These are phyloP conservation scores for Mycothermus thermophilus DNA, from an alignment of 495 filamentous ascomycete genomes.

Conservation along the genomic window DNA sequence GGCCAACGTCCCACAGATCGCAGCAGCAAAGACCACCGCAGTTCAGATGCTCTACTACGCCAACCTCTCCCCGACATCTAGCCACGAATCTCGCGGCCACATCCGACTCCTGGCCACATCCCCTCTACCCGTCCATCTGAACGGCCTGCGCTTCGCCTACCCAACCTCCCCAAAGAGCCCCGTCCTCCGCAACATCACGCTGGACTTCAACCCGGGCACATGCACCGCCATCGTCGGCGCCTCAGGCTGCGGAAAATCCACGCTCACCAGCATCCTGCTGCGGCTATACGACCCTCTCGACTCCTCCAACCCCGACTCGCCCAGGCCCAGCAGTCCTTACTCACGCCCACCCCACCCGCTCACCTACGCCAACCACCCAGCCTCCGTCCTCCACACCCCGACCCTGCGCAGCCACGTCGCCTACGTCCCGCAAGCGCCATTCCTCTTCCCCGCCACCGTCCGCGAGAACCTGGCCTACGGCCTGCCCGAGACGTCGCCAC, in stretches of 20 bases:
- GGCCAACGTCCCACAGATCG: conserved; percentile 67
- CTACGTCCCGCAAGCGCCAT: conserved; percentile 64
- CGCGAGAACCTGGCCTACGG: conserved; percentile 74
- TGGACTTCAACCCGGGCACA: conserved; percentile 44
- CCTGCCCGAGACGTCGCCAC: conserved; percentile 30
- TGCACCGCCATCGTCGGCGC: conserved; percentile 66
- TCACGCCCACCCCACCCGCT: conserved; percentile 25
- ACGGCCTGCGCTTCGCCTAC: conserved; percentile 53
- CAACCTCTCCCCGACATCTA: conserved; percentile 33
- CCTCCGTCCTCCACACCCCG: conserved; percentile 42
- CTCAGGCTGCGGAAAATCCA: conserved; percentile 84
- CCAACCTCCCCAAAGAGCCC: conserved; percentile 39
- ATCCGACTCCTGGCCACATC: conserved; percentile 29
- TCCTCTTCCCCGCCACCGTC: conserved; percentile 63
- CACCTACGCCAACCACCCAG: conserved; percentile 41
- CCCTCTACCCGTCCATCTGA: conserved; percentile 49
- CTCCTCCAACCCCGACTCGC: conserved; percentile 6
- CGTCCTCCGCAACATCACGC: conserved; percentile 45
- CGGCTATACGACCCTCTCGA: conserved; percentile 18
- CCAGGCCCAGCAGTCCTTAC: conserved; percentile 35
- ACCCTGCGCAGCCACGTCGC: conserved; percentile 55
- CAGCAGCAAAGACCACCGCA: conserved; percentile 56
- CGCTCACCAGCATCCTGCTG: conserved; percentile 62
- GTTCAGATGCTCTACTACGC: conserved; percentile 60
- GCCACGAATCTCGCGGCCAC: conserved; percentile 48